Conservation (phyloP, 495 filamentous ascomycete species). For the Poronia punctata region DNA sequence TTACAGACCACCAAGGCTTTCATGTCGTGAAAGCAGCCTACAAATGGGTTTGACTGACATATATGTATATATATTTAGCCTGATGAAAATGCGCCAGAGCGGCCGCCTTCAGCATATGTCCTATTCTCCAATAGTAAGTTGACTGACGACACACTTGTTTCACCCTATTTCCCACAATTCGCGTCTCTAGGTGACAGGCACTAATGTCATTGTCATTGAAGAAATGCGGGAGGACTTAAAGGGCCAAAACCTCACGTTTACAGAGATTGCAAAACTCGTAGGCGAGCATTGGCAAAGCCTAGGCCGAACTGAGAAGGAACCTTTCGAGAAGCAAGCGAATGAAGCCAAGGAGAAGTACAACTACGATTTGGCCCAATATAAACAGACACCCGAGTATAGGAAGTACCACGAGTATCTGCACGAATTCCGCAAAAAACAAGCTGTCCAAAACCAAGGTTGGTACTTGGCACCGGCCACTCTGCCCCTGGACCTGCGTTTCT, state of each 20-base stretch:
- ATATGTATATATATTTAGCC: conserved; percentile 35
- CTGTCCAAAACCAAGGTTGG: conserved; percentile 40
- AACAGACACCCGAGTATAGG: conserved; percentile 56
- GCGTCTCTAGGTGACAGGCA: too few species aligned
- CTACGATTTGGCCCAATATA: conserved; percentile 59
- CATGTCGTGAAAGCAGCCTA: not conserved
- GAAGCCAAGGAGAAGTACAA: conserved; percentile 66
- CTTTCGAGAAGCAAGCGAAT: conserved; percentile 61
- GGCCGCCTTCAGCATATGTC: conserved; percentile 74
- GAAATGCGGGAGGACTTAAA: conserved; percentile 69
- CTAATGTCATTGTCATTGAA: too few species aligned
- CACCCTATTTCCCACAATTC: too few species aligned
- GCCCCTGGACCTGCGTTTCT: too few species aligned
- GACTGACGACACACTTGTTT: too few species aligned
- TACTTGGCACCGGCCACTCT: not conserved
- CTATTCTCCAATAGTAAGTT: conserved; percentile 76
- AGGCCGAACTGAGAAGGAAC: conserved; percentile 55
- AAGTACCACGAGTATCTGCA: conserved; percentile 60
- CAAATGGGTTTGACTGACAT: not conserved
- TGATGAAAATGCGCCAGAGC: conserved; percentile 70
- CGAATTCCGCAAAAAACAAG: conserved; percentile 66
- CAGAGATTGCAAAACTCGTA: conserved; percentile 74
- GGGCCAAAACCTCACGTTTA: conserved; percentile 65
- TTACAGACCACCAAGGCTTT: not conserved
- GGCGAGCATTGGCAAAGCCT: conserved; percentile 74